Percentiles rank a stretch among this genome's conserved stretches.
Conservation (phyloP, 2,329 filamentous ascomycete species). For the Chaetomium sp. region DNA sequence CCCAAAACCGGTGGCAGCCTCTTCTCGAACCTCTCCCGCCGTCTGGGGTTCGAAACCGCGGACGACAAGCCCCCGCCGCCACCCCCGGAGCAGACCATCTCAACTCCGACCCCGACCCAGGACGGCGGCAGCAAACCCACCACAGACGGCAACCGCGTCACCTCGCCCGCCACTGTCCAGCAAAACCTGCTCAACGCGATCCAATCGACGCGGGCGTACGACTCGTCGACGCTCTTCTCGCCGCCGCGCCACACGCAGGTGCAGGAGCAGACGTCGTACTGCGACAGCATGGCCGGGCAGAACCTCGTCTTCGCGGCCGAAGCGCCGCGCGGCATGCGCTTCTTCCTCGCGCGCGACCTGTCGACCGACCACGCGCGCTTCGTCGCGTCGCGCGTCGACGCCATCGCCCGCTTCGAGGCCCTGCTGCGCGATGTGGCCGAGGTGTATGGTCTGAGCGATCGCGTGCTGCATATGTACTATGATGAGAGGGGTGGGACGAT, state of each 20-base stretch:
- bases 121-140: constrained; percentile 19
- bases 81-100: constrained; percentile 32
- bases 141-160: constrained; percentile 56
- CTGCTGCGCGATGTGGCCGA: constrained; percentile 69
- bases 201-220: constrained; percentile 74
- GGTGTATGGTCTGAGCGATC: constrained; percentile 70
- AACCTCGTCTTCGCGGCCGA: constrained; percentile 73
- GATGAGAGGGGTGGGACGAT: constrained; percentile 79
- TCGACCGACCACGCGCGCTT: constrained; percentile 56
- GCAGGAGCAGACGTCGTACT: constrained; percentile 83
- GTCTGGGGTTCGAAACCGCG: constrained; percentile 66
- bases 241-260: constrained; percentile 71
- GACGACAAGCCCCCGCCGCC: constrained; percentile 41
- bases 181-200: constrained; percentile 78
- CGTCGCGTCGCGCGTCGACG: constrained; percentile 59
- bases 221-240: constrained; percentile 72
- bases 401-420: constrained; percentile 69
- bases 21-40: constrained; percentile 68
- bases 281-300: constrained; percentile 73
- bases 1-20: constrained; percentile 49
- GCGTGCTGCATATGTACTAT: constrained; percentile 82
- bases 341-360: constrained; percentile 67
- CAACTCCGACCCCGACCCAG: neutral
- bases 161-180: constrained; percentile 62
- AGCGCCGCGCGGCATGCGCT: constrained; percentile 69